Evolutionary conservation across 345 rosid genomes (phyloP).

Genomic region (Gossypium stocksii): DNA sequence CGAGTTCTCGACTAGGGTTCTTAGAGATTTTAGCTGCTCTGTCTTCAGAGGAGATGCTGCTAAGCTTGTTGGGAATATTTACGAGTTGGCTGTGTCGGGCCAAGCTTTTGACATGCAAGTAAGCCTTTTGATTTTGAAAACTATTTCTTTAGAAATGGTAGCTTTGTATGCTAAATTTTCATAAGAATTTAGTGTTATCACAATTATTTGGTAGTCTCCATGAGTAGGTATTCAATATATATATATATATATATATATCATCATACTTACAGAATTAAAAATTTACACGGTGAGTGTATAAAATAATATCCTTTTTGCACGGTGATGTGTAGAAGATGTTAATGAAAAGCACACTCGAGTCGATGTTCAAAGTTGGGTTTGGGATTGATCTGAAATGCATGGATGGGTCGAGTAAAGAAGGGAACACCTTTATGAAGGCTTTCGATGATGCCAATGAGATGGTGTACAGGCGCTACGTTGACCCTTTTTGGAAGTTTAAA

Average conservation of each 20-base stretch:
- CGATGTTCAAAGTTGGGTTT: constrained; percentile 79
- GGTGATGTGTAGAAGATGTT: constrained; percentile 40
- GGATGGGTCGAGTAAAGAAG: constrained; percentile 51
- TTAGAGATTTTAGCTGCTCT: constrained; percentile 63
- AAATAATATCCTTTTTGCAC: too few relatives aligned
- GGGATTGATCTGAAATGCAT: constrained; percentile 67
- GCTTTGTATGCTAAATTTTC: too few relatives aligned
- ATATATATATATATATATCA: too few relatives aligned
- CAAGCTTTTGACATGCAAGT: constrained; percentile 67
- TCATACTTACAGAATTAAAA: too few relatives aligned
- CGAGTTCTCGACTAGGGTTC: constrained; percentile 66
- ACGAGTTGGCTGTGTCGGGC: constrained; percentile 26
- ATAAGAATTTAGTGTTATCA: too few relatives aligned
- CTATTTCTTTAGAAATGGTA: too few relatives aligned
- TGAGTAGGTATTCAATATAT: too few relatives aligned
- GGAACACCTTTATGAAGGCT: constrained; percentile 54
- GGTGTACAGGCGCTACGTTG: constrained; percentile 43
- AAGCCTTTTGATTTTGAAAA: constrained; percentile 7
- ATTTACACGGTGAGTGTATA: too few relatives aligned
- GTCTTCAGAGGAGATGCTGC: constrained; percentile 58
- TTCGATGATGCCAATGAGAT: constrained; percentile 63
- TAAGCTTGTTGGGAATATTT: constrained; percentile 38
- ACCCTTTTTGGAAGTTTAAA: constrained; percentile 72
- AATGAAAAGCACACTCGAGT: constrained; percentile 66
- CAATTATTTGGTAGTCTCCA: too few relatives aligned